phyloP scores from a whole-genome alignment of 2,329 filamentous ascomycete genomes.

The Cordyceps farinosa region DNA sequence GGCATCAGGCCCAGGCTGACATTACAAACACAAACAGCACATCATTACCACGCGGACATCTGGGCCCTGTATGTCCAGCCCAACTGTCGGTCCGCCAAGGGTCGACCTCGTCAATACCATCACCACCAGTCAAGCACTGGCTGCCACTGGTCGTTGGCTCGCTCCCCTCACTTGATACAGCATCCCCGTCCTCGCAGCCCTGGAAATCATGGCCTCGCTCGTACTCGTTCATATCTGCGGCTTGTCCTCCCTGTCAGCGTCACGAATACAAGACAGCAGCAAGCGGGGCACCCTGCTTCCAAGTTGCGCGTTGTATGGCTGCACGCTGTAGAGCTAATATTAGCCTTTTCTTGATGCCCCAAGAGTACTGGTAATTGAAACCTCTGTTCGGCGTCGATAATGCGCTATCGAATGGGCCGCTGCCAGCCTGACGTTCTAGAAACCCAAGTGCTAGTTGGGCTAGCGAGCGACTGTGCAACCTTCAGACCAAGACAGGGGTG shows the following conservation, averaged over 20 bases:
- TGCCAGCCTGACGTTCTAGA: constrained; percentile 5
- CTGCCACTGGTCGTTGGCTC: neutral
- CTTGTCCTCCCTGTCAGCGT: neutral
- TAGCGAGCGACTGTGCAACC: constrained; percentile 8
- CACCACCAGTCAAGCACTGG: neutral
- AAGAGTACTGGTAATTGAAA: neutral
- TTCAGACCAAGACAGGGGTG: neutral
- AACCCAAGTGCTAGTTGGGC: neutral
- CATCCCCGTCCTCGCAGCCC: neutral
- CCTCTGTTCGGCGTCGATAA: neutral
- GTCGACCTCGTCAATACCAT: neutral
- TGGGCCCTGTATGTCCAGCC: neutral
- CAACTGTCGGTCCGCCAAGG: constrained; percentile 5
- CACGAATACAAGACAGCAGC: neutral
- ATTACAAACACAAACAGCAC: neutral
- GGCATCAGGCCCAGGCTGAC: neutral
- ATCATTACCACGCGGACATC: neutral
- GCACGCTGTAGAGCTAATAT: neutral
- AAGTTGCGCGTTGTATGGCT: neutral
- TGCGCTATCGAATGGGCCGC: constrained; percentile 5
- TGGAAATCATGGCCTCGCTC: neutral
- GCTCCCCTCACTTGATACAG: neutral
- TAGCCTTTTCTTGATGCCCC: neutral
- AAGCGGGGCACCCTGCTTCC: neutral
- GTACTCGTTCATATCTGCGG: neutral